Conservation (phyloP, 2,329 filamentous ascomycete genomes). For the Botrytis aclada region DNA sequence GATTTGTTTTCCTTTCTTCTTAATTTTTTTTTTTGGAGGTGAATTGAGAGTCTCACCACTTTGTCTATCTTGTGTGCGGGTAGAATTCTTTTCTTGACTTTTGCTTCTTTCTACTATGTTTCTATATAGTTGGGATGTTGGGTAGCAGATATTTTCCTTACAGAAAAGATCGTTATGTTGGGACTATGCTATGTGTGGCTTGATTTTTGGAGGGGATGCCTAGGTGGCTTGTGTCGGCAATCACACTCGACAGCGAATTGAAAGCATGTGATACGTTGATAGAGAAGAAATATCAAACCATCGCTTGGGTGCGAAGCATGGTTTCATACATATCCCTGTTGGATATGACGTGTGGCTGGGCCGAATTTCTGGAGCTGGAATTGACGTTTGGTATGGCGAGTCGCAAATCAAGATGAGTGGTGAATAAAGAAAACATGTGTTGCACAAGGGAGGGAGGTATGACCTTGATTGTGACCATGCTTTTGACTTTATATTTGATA, state of each 20-base stretch:
- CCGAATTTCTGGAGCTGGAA: not conserved
- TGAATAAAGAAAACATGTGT: constrained; percentile 11
- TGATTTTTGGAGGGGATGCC: not conserved
- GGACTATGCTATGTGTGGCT: not conserved
- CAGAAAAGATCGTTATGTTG: not conserved
- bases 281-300: not conserved
- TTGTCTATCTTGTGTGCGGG: not conserved
- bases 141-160: not conserved
- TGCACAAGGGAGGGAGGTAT: not conserved
- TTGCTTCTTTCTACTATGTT: not conserved
- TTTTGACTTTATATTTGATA: not conserved
- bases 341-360: constrained; percentile 16
- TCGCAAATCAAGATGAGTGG: not conserved
- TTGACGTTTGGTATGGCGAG: not conserved
- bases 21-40: not conserved
- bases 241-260: not conserved
- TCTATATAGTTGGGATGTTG: not conserved
- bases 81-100: no score
- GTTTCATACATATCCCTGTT: not conserved
- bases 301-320: not conserved
- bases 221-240: not conserved
- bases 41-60: not conserved
- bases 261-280: constrained; percentile 1
- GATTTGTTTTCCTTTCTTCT: not conserved
- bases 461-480: constrained; percentile 8